These are phyloP conservation scores for Quercus bicolor DNA, from an alignment of 306 rosid genomes.

Conservation along the genomic window DNA sequence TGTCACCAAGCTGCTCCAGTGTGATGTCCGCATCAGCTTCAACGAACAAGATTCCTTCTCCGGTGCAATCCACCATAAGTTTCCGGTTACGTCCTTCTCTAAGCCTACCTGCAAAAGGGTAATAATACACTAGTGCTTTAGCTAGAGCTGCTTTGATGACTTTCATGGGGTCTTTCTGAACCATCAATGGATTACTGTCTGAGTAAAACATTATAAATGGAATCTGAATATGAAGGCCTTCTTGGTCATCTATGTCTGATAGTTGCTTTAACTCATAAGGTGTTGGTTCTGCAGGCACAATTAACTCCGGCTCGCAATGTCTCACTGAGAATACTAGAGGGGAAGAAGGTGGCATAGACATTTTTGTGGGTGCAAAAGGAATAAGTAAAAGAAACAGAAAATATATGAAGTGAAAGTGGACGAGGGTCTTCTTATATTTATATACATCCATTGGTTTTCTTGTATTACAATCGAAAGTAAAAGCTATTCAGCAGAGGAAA, in stretches of 20 bases:
- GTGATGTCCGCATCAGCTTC: neutral
- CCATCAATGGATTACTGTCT: neutral
- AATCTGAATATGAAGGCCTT: neutral
- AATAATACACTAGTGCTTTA: neutral
- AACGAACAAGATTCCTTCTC: neutral
- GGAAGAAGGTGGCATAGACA: neutral
- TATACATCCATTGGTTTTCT: no score
- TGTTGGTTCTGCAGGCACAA: neutral
- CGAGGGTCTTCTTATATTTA: no score
- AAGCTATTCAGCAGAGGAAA: no score
- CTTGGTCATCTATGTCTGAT: neutral
- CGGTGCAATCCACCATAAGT: neutral
- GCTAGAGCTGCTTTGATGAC: neutral
- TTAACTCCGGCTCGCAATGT: neutral
- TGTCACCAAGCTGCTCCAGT: constrained; percentile 1
- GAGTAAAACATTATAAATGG: neutral
- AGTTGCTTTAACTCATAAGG: neutral
- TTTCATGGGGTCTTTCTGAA: neutral
- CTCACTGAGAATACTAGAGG: neutral
- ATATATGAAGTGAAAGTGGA: no score
- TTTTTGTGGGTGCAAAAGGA: no score
- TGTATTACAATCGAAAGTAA: no score
- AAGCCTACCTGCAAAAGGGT: neutral
- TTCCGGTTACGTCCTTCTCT: neutral
- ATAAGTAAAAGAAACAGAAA: no score